Base-by-base conservation (phyloP, 108 stramenopile genomes). In the Cylindrotheca fusiformis region DNA sequence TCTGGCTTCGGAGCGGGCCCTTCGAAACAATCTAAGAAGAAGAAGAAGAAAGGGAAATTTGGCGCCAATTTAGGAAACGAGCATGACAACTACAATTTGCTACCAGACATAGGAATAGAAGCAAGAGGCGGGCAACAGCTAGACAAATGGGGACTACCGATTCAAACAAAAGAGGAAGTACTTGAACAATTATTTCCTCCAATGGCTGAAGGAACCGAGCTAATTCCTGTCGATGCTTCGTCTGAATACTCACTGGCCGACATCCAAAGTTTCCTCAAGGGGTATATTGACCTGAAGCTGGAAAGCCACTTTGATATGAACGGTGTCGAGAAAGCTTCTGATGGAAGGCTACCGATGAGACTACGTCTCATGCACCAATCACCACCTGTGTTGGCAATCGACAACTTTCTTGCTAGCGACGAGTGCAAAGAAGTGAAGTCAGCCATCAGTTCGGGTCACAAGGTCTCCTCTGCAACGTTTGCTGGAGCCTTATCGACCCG, bases 171-270 rank as follows among this genome's bases (percentile, higher is more conserved):
- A 45, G 91, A 88, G 20, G 84, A 88, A 52, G n/a, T n/a, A n/a
- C n/a, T n/a, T n/a, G n/a, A n/a, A n/a, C n/a, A n/a, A n/a, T 59
- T 92, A 17, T 92, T 89, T 45, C 91, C 91, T 48, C 87, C 86
- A 2, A 58, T 92, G 46, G 65, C 84, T 1, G 20, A 49, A 44
- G 81, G 71, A 21, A 66, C 75, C 0, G 55, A 73, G 23, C 63
- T 84, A 14, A 58, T 71, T 31, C 74, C 77, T 23, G 55, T 69
- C 10, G 28, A 71, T 33, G 41, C 57, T 1, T 59, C 56, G 27
- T 25, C 50, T 6, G 31, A 23, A 12, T 30, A 14, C 10, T 55
- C 67, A 21, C 63, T 78, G 24, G 58, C 58, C 0, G 67, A 83
- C 1, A 79, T 88, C 22, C 59, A 65, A 41, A 22, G 61, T 3